phyloP scores from a whole-genome alignment of 495 filamentous ascomycete species.

The Venustampulla echinocandica region DNA sequence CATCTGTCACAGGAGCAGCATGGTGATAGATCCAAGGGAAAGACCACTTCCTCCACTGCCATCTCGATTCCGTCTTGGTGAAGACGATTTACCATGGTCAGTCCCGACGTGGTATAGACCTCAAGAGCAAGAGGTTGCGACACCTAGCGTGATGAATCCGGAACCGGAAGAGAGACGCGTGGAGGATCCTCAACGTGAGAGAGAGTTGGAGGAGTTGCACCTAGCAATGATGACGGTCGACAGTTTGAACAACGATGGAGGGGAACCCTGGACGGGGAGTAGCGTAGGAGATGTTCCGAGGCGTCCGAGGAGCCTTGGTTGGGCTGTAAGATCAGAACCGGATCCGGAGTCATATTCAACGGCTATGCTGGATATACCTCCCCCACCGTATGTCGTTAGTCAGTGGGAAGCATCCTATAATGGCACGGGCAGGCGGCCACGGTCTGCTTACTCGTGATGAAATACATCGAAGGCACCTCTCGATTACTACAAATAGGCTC shows the following conservation, averaged over 20 bases:
- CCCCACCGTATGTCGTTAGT: conserved; percentile 16
- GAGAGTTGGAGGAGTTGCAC: conserved; percentile 39
- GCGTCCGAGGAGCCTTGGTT: conserved; percentile 20
- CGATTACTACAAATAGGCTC: too few species aligned
- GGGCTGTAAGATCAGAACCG: conserved; percentile 16
- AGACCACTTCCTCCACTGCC: conserved; percentile 21
- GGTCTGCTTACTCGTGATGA: conserved; percentile 8
- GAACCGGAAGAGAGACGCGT: conserved; percentile 6
- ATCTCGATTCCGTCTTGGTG: conserved; percentile 21
- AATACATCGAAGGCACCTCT: too few species aligned
- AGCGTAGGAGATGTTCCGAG: conserved; percentile 16
- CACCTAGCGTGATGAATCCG: conserved; percentile 2
- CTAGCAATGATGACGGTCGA: conserved; percentile 49
- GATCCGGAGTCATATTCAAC: neutral
- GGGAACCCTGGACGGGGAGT: conserved; percentile 18
- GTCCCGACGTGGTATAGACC: conserved; percentile 16
- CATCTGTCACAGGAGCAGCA: conserved; percentile 9
- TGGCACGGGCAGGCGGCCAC: conserved; percentile 7
- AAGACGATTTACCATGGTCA: conserved; percentile 22
- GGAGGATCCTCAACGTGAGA: conserved; percentile 23
- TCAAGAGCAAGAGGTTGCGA: neutral
- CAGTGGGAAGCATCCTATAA: conserved; percentile 11
- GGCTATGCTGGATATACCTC: neutral
- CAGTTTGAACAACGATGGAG: conserved; percentile 16
- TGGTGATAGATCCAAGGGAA: conserved; percentile 4